Evolutionary conservation across 257 asterid species (phyloP).

Genomic region (Solanum clarkiae): DNA sequence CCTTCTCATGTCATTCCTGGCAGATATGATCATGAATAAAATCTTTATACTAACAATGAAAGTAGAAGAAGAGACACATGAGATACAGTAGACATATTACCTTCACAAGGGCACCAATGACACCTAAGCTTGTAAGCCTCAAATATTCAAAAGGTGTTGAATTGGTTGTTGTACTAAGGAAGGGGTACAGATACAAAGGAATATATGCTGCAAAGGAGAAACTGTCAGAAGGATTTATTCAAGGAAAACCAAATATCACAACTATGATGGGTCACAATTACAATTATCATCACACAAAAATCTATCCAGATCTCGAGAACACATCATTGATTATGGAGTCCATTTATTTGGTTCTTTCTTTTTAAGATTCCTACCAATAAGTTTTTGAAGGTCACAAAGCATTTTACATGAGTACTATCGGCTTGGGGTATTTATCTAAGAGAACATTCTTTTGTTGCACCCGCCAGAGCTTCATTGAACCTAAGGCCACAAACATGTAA

Average conservation of each 20-base stretch:
- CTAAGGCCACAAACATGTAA: neutral
- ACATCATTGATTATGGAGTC: neutral
- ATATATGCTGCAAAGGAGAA: constrained; percentile 18
- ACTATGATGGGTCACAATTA: neutral
- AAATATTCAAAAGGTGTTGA: constrained; percentile 16
- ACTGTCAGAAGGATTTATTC: neutral
- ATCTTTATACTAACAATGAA: neutral
- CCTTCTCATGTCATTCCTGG: neutral
- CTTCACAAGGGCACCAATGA: constrained; percentile 31
- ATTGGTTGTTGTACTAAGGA: constrained; percentile 10
- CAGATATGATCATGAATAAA: neutral
- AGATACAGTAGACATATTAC: constrained; percentile 5
- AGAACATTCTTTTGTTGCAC: neutral
- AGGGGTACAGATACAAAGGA: constrained; percentile 10
- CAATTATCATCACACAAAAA: neutral
- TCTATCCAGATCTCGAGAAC: neutral
- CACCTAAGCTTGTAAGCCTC: constrained; percentile 23
- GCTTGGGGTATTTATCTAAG: neutral
- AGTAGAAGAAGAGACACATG: neutral
- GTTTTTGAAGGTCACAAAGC: neutral
- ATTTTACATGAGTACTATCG: neutral
- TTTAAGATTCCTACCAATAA: neutral
- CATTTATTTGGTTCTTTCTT: neutral
- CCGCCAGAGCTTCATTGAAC: neutral
- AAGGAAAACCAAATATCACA: neutral